Base-by-base conservation (phyloP, 495 filamentous ascomycete genomes). In the Tricharina praecox region DNA sequence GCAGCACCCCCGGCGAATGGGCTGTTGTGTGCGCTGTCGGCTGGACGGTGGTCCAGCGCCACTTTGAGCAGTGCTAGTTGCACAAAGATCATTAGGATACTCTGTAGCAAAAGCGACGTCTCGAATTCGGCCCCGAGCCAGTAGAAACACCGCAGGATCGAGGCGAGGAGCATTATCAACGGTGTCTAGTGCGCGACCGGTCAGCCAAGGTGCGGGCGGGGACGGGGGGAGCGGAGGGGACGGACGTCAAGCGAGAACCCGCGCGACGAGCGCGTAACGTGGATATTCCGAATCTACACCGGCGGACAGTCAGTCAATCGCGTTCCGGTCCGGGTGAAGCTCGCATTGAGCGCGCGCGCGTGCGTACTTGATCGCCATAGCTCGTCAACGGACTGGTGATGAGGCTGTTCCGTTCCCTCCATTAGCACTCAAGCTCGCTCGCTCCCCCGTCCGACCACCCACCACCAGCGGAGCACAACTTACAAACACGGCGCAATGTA, bases 151-250 rank as follows among this genome's bases (percentile, higher is more conserved):
- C 92, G 90, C 23, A 94, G 66, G 45, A 95, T 77, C 8, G 85
- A 94, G 11, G 90, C 81, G 35, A 93, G 76, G 23, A 97, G 82
- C 90, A 97, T 97, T 53, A 97, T 97, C 51, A 96, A 63, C 3
- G 90, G 92, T 37, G 94, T 97, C 61, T 97, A 82, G 20, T 18
- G 20, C 19, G 21, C n/a, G 15, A n/a, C 23, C 24, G 3, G 21
- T 7, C 8, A 4, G 7, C 18, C 5, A 26, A 11, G 34, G 8
- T 20, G 28, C n/a, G 23, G 30, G 13, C 5, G 19, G 2, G 33
- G 46, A 46, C 25, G 51, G 50, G n/a, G 19, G 41, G 25, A 40
- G 44, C n/a, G 18, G 41, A 18, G 7, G n/a, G 20, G 39, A 59
- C 57, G 20, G 38, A 61, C 58, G 53, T 61, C 58, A 35, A 78